These are phyloP conservation scores for Moesziomyces sp. DNA, from an alignment of 1,284 basidiomycete species.

Conservation along the genomic window DNA sequence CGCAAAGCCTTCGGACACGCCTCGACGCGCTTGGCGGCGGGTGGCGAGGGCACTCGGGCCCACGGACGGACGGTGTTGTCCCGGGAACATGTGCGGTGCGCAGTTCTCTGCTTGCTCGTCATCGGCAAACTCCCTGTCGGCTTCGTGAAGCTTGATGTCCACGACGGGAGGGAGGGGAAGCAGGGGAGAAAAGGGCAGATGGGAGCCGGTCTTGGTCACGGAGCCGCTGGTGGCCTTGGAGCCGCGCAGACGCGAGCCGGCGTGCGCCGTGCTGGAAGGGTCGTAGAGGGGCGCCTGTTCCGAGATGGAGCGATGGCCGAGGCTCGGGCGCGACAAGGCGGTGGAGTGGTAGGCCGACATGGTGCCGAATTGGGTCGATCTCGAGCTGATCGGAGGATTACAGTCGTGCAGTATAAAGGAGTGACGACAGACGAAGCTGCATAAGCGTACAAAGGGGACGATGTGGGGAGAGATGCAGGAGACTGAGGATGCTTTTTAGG, in stretches of 20 bases:
- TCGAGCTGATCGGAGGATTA: background rate
- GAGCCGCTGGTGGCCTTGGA: slow-evolving; percentile 33
- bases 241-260: slow-evolving; percentile 30
- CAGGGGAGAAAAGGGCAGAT: slow-evolving; percentile 37
- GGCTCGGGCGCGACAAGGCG: slow-evolving; percentile 25
- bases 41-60: slow-evolving; percentile 24
- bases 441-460: slow-evolving; percentile 1
- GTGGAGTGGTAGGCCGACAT: slow-evolving; percentile 12
- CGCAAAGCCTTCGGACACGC: slow-evolving; percentile 28
- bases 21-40: slow-evolving; percentile 28
- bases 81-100: slow-evolving; percentile 1
- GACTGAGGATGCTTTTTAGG: slow-evolving; percentile 11
- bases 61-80: background rate
- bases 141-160: slow-evolving; percentile 2
- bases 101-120: slow-evolving; percentile 22
- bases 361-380: slow-evolving; percentile 1
- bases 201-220: slow-evolving; percentile 14
- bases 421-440: background rate
- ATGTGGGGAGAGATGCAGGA: slow-evolving; percentile 20
- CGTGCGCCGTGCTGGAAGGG: slow-evolving; percentile 15
- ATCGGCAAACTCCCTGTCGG: slow-evolving; percentile 4
- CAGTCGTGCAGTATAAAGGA: background rate
- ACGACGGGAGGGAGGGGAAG: slow-evolving; percentile 33
- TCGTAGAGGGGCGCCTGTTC: slow-evolving; percentile 40
- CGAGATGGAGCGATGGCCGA: slow-evolving; percentile 44